Percentiles rank a stretch among this genome's conserved stretches.
Conservation (phyloP, 1,284 basidiomycete species). For the Apiotrichum sp. region DNA sequence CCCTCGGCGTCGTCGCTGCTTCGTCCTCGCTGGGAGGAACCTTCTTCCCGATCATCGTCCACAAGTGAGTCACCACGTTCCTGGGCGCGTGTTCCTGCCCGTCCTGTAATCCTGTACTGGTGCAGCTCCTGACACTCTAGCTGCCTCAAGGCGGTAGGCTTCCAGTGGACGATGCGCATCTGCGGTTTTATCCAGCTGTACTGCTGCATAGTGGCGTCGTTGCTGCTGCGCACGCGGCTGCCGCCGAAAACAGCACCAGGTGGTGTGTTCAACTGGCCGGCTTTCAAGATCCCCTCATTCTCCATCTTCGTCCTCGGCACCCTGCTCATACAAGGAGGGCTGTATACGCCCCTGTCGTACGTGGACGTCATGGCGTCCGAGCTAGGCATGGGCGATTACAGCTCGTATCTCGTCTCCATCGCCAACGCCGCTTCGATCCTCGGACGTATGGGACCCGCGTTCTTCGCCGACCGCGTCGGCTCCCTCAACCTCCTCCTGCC, state of each 20-base stretch:
- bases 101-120: too few relatives aligned
- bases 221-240: constrained; percentile 16
- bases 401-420: constrained; percentile 20
- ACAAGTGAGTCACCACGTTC: constrained; percentile 46
- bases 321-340: constrained; percentile 15
- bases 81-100: too few relatives aligned
- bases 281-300: constrained; percentile 14
- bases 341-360: constrained; percentile 21
- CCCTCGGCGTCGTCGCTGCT: constrained; percentile 22
- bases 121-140: constrained; percentile 43
- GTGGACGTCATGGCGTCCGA: constrained; percentile 14
- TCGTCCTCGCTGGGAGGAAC: constrained; percentile 43
- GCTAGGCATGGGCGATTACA: constrained; percentile 15
- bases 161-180: constrained; percentile 26
- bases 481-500: constrained; percentile 21
- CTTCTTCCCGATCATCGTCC: constrained; percentile 50
- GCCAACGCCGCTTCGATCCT: constrained; percentile 18
- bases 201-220: constrained; percentile 9
- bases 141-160: constrained; percentile 11
- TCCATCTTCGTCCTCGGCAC: constrained; percentile 9
- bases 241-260: constrained; percentile 17
- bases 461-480: constrained; percentile 19
- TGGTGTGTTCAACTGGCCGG: constrained; percentile 19
- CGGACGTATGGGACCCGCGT: constrained; percentile 17
- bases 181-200: constrained; percentile 18